phyloP scores from a whole-genome alignment of 2,329 filamentous ascomycete genomes.

The Colletotrichum abscissum region DNA sequence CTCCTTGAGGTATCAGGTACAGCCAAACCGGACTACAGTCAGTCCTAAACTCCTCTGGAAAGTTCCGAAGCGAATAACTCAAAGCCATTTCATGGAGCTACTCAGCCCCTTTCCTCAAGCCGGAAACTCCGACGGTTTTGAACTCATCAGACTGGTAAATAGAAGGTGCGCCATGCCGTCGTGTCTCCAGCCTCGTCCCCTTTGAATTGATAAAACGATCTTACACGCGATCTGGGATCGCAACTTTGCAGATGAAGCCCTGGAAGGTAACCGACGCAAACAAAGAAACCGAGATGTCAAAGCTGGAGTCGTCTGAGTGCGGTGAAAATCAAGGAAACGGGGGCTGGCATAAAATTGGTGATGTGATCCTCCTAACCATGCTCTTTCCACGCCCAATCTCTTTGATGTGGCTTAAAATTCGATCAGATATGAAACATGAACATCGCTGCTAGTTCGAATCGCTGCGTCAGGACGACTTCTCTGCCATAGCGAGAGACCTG shows the following conservation, averaged over 20 bases:
- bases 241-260: slow-evolving; percentile 24
- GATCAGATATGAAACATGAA: slow-evolving; percentile 23
- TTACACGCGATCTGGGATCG: slow-evolving; percentile 28
- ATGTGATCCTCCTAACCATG: not conserved
- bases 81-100: slow-evolving; percentile 4
- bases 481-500: slow-evolving; percentile 29
- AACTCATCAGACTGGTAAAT: not conserved
- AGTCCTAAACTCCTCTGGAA: slow-evolving; percentile 11
- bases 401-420: not conserved
- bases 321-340: not conserved
- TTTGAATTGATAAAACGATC: not conserved
- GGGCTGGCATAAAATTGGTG: slow-evolving; percentile 12
- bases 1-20: slow-evolving; percentile 8
- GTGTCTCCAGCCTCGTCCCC: not conserved
- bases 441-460: not conserved
- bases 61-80: not conserved
- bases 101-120: slow-evolving; percentile 13
- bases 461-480: slow-evolving; percentile 31
- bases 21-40: not conserved
- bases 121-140: not conserved
- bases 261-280: not conserved
- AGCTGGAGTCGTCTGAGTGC: not conserved
- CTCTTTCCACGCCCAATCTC: not conserved
- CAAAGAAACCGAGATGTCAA: not conserved
- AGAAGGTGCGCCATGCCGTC: not conserved